Base-by-base conservation (phyloP, 1,139 yeast species). In the Citeromyces siamensis region DNA sequence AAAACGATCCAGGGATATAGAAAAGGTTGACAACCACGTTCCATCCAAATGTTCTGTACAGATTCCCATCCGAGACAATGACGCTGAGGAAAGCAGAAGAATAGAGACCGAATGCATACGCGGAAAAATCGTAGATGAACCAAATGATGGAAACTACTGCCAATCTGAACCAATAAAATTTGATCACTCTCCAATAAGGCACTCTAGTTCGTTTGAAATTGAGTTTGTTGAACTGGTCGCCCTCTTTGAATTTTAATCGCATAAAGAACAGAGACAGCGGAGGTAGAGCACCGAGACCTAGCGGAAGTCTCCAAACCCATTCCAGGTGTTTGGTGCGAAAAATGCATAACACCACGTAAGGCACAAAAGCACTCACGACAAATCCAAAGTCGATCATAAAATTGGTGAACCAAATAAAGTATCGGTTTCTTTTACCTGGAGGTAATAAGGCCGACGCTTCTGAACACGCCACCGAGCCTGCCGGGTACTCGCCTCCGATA, bases 391-490 rank as follows among this genome's bases (percentile, higher is more conserved):
- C 96, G 51, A 88, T 88, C 84, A 81, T 80, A 44, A 72, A 67
- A 56, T 86, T 83, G 36, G 97, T 88, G 57, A 86, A 85, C 81
- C 90, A 77, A 40, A 77, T 71, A 52, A 86, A 86, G 65, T 81
- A 86, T 57, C 95, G 68, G 61, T 88, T 88, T 63, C 97, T 79
- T 42, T 70, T 67, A 42, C 94, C 94, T 10, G 76, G 67, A 19
- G 93, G 84, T 49, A 86, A 64, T 48, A 73, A 64, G 41, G 81
- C 76, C 32, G 94, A 79, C 35, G 94, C 93, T 59, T 88, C 97
- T 21, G 95, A 88, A 45, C 94, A 85, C 35, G 94, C 94, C 19
- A 88, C 93, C 2, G 95, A 82, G 28, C 95, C 85, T 18, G 94
- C 80, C 34, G 95, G 95, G 54, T 88, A 88, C 60, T 88, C 97